Percentiles rank a stretch among this genome's conserved stretches.
Evolutionary conservation across 805 yeast species (phyloP).

Genomic region (Deakozyma indianensis): DNA sequence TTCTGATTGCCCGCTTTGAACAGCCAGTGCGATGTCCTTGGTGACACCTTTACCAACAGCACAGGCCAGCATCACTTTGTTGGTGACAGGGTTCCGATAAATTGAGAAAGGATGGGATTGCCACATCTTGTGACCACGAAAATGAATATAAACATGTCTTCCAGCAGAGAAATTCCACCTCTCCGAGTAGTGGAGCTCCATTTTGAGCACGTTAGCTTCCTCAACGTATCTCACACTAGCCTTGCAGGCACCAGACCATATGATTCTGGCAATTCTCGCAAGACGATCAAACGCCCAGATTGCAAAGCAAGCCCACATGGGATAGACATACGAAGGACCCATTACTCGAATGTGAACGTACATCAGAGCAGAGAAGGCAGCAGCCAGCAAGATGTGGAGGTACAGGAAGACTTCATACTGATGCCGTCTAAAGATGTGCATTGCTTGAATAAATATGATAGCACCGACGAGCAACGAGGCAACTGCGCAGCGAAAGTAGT

Average conservation of each 20-base stretch:
- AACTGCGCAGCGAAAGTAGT: conserved; percentile 23
- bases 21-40: conserved; percentile 21
- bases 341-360: conserved; percentile 40
- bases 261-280: conserved; percentile 37
- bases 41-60: conserved; percentile 44
- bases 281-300: conserved; percentile 59
- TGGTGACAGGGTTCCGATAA: conserved; percentile 19
- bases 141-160: conserved; percentile 39
- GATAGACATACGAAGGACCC: conserved; percentile 44
- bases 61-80: conserved; percentile 30
- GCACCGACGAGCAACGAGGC: conserved; percentile 29
- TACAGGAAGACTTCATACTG: conserved; percentile 46
- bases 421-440: conserved; percentile 33
- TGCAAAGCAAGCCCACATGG: conserved; percentile 38
- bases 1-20: conserved; percentile 19
- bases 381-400: conserved; percentile 41
- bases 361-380: conserved; percentile 34
- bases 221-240: conserved; percentile 13
- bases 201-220: conserved; percentile 24
- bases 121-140: conserved; percentile 42
- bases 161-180: conserved; percentile 41
- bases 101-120: conserved; percentile 63
- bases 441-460: conserved; percentile 33
- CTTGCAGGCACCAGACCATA: conserved; percentile 35
- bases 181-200: conserved; percentile 24